phyloP scores from a whole-genome alignment of 2,329 filamentous ascomycete species.

The Penicillium italicum region DNA sequence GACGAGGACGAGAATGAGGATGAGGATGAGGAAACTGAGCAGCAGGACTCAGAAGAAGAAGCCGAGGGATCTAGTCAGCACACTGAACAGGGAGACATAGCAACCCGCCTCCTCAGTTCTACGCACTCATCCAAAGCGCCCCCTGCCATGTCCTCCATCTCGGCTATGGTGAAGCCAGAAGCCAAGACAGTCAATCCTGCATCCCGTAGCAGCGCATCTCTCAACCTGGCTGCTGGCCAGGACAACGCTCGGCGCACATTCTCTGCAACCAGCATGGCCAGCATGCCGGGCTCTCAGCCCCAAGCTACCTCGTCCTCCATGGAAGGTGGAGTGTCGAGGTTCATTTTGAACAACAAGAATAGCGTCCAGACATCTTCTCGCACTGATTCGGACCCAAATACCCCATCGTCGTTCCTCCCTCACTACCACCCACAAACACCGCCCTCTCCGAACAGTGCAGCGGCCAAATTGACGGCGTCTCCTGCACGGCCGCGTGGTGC shows the following conservation, averaged over 20 bases:
- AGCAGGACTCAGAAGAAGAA: conserved; percentile 19
- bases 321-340: conserved; percentile 47
- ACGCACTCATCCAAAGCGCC: conserved; percentile 44
- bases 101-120: conserved; percentile 37
- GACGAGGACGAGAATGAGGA: conserved; percentile 19
- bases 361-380: conserved; percentile 32
- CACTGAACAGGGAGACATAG: conserved; percentile 37
- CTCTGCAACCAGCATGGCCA: conserved; percentile 29
- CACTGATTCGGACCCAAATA: conserved; percentile 44
- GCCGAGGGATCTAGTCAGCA: conserved; percentile 19
- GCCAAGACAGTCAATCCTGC: conserved; percentile 34
- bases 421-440: conserved; percentile 48
- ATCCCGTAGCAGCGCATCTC: conserved; percentile 37
- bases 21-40: conserved; percentile 17
- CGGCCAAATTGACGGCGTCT: conserved; percentile 31
- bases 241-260: conserved; percentile 32
- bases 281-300: conserved; percentile 30
- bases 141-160: conserved; percentile 49
- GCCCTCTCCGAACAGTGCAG: conserved; percentile 37
- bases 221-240: conserved; percentile 35
- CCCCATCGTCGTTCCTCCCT: conserved; percentile 47
- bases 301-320: conserved; percentile 47
- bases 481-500: conserved; percentile 34
- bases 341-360: conserved; percentile 38
- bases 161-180: conserved; percentile 42